Conservation (phyloP, 2,329 filamentous ascomycete species). For the Arthroderma uncinatum region DNA sequence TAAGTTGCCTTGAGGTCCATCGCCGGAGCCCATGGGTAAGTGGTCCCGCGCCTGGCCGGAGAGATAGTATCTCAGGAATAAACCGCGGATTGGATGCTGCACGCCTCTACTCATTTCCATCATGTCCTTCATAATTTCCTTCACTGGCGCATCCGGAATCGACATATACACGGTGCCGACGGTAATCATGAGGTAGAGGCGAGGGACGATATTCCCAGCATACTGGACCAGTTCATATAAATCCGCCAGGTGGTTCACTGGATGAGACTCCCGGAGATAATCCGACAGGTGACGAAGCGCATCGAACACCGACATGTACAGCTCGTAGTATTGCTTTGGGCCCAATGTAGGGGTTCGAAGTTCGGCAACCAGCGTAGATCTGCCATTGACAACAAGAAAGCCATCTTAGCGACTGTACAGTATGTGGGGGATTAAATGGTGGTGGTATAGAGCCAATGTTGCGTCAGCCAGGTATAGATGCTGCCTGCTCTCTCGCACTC, state of each 20-base stretch:
- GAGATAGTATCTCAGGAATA: slow-evolving; percentile 93
- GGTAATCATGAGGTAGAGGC: slow-evolving; percentile 97
- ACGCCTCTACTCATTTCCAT: slow-evolving; percentile 99
- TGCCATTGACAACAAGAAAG: slow-evolving; percentile 29
- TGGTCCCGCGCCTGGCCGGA: slow-evolving; percentile 88
- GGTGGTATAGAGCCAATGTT: background rate
- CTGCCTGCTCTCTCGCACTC: slow-evolving; percentile 31
- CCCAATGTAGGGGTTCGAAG: slow-evolving; percentile 91
- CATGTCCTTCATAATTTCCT: slow-evolving; percentile 99
- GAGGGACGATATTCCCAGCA: slow-evolving; percentile 92
- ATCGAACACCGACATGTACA: slow-evolving; percentile 99
- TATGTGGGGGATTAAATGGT: background rate
- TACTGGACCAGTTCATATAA: slow-evolving; percentile 97
- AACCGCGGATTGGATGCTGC: slow-evolving; percentile 86
- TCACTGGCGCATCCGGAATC: slow-evolving; percentile 93
- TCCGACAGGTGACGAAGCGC: slow-evolving; percentile 91
- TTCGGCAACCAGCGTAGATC: slow-evolving; percentile 96
- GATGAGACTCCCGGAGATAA: slow-evolving; percentile 93
- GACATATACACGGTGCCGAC: slow-evolving; percentile 99
- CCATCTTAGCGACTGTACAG: background rate
- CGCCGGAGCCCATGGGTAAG: slow-evolving; percentile 67
- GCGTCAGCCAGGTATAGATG: background rate
- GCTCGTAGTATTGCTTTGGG: slow-evolving; percentile 99
- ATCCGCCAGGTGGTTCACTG: slow-evolving; percentile 93
- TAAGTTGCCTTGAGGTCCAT: slow-evolving; percentile 88